Base-by-base conservation (phyloP, 2,329 filamentous ascomycete species). In the Cladophialophora bantiana region DNA sequence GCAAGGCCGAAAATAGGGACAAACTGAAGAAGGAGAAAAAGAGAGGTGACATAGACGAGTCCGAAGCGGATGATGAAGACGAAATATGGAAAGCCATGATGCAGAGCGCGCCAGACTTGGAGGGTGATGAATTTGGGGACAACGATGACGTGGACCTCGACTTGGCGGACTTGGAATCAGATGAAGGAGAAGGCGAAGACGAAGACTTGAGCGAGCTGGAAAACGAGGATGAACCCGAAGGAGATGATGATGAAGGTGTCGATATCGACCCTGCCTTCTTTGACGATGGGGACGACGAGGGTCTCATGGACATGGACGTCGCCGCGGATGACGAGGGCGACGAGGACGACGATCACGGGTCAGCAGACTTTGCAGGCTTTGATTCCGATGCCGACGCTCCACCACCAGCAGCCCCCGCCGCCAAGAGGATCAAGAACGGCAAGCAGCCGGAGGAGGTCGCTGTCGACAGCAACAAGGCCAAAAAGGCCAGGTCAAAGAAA, bases 41-140 rank as follows among this genome's bases (percentile, higher is more conserved):
- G 18, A 83, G 86, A 62, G 90, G 94, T 76, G 90, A 92, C 42
- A 91, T 75, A 7, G 77, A 71, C 35, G 83, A 81, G 2, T 80
- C 79, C 2, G 83, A 85, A 59, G 88, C 89, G 64, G 86, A 84
- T 18, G 83, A 86, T 62, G 90, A 94, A 76, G 90, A 92, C 48
- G 91, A 96, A 79, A 93, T 97, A 72, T 97, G 93, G 94, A 89
- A 96, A 79, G 94, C 94, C 0, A 86, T 97, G 69, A 91, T 96
- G 48, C 87, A 92, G 60, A 92, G 90, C 15, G 85, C 89, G 63
- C 92, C 93, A 10, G 93, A 95, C 61, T 81, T 93, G 38, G 90
- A 92, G 72, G 90, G 85, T 38, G 86, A 56, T 15, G 59, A 62
- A 13, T 62, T 62, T 42, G 59, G 85, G 53, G 78, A 78, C 45